phyloP scores from a whole-genome alignment of 2,329 filamentous ascomycete genomes.

The Penicillium hordei region DNA sequence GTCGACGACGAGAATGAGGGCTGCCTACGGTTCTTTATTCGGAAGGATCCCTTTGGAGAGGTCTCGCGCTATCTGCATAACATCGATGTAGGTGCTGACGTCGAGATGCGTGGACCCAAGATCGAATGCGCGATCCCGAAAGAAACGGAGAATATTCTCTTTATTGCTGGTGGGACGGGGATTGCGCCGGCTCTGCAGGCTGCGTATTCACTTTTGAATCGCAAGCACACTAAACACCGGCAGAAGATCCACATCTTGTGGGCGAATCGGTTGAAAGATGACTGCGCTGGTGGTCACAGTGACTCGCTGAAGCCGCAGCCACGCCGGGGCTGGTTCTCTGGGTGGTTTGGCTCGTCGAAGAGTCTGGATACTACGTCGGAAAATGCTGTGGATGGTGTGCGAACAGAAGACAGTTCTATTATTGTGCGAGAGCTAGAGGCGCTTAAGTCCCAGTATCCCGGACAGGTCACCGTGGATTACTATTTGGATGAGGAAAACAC shows the following conservation, averaged over 20 bases:
- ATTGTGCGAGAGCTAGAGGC: constrained; percentile 64
- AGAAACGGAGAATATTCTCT: constrained; percentile 64
- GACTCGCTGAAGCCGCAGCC: constrained; percentile 37
- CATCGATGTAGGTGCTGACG: constrained; percentile 59
- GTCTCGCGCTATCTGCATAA: constrained; percentile 78
- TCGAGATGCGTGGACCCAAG: constrained; percentile 79
- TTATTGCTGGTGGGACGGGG: constrained; percentile 88
- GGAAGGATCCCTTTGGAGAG: constrained; percentile 76
- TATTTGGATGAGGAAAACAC: constrained; percentile 78
- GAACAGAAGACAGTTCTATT: constrained; percentile 17
- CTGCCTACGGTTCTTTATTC: constrained; percentile 70
- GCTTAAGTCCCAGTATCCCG: constrained; percentile 59
- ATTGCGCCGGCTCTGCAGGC: constrained; percentile 87
- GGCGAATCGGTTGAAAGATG: constrained; percentile 69
- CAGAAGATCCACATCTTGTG: constrained; percentile 71
- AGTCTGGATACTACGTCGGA: neutral
- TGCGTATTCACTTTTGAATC: constrained; percentile 57
- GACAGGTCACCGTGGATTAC: constrained; percentile 65
- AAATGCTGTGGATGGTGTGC: neutral
- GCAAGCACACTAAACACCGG: constrained; percentile 31
- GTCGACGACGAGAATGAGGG: constrained; percentile 36
- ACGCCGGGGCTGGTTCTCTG: constrained; percentile 33
- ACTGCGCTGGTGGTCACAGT: constrained; percentile 62
- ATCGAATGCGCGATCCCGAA: constrained; percentile 64
- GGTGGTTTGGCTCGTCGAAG: constrained; percentile 26